Base-by-base conservation (phyloP, 2,329 filamentous ascomycete genomes). In the Ceratocystiopsis brevicomis region DNA sequence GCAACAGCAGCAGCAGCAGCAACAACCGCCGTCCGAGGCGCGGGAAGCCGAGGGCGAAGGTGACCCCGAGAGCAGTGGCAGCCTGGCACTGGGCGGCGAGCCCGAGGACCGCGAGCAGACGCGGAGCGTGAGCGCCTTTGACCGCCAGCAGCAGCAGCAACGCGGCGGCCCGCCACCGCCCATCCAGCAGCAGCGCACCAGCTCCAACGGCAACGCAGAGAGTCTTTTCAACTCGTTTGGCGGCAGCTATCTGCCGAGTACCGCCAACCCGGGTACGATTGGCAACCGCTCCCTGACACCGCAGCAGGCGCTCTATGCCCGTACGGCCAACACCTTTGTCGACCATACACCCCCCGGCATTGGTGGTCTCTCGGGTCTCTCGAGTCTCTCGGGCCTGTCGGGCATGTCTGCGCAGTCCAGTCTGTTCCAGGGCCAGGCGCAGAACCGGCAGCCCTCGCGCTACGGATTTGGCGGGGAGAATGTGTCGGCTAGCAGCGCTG, bases 81-180 rank as follows among this genome's bases (percentile, higher is more conserved):
- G 88, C 56, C 67, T 90, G 45, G 87, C 92, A 46, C 69, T 96
- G 16, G 88, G 88, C 45, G 88, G 88, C 38, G 88, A 96, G 57
- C 88, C 88, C 0, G 88, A 96, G 56, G 85, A 93, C 51, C 69
- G 73, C 48, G 78, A 84, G 18, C 61, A 62, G 38, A 55, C 59
- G 16, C 64, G 66, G 16, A 71, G 73, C 41, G 60, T 60, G 36
- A 64, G 69, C 51, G 56, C 58, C 39, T 70, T 70, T 37, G 68
- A 71, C 38, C 25, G 25, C 25, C 25, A 30, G 25, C 25, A 30
- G 25, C 25, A 30, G 25, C 71, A 73, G 46, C 71, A 76, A 47
- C 71, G 76, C 41, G 73, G 76, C 46, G 75, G 73, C 13, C 76
- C 84, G 9, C 84, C 86, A 53, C 78, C 81, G 3, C 83, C 86